A percentile compares a stretch with the other conserved stretches of the same genome.
Evolutionary conservation across 495 filamentous ascomycete genomes (phyloP).

Genomic region (Neurospora terricola): DNA sequence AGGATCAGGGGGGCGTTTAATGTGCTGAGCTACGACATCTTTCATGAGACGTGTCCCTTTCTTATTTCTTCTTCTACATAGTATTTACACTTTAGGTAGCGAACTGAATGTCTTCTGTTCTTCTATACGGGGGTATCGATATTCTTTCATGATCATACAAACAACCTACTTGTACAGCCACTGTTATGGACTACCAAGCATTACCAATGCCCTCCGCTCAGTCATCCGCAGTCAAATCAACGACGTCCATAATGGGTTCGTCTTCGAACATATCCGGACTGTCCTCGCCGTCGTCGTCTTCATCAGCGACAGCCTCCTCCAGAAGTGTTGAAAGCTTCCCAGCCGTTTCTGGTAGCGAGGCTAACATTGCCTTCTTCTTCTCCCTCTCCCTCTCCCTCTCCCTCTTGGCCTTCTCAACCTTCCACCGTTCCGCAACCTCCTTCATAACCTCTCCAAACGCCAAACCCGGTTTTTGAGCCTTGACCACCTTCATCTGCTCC

Average conservation of each 20-base stretch:
- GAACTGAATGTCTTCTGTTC: background rate
- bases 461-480: constrained; percentile 37
- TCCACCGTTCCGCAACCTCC: constrained; percentile 42
- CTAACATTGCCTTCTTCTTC: background rate
- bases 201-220: background rate
- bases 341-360: background rate
- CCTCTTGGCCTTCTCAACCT: constrained; percentile 12
- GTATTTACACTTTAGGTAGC: background rate
- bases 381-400: background rate
- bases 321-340: background rate
- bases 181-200: background rate
- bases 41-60: background rate
- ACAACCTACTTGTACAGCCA: background rate
- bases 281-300: background rate
- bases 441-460: constrained; percentile 58
- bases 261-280: constrained; percentile 7
- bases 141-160: background rate
- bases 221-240: background rate
- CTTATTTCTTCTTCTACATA: background rate
- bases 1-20: background rate
- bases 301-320: constrained; percentile 1
- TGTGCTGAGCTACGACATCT: background rate
- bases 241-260: constrained; percentile 12
- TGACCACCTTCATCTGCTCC: constrained; percentile 48
- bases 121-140: background rate